Evolutionary conservation across 2,329 filamentous ascomycete species (phyloP).

Genomic region (Colletotrichum sp.): DNA sequence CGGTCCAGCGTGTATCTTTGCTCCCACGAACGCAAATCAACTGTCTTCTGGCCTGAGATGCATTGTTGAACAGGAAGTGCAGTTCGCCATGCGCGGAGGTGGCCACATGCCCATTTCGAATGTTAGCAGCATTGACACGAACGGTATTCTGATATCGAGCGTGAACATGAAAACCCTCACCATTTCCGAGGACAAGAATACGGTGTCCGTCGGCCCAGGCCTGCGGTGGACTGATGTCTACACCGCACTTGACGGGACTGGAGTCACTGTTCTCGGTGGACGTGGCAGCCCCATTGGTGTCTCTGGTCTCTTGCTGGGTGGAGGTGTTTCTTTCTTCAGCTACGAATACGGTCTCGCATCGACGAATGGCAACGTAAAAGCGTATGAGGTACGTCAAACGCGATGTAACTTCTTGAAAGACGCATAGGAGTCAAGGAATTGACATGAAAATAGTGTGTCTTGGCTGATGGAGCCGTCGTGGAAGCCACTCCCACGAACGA

Average conservation of each 20-base stretch:
- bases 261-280: constrained; percentile 39
- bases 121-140: not conserved
- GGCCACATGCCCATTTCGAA: constrained; percentile 12
- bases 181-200: constrained; percentile 26
- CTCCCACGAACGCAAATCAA: not conserved
- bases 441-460: not conserved
- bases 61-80: not conserved
- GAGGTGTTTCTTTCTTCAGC: constrained; percentile 30
- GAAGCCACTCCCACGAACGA: not conserved
- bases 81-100: constrained; percentile 8
- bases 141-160: constrained; percentile 4
- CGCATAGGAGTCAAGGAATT: accelerated
- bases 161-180: not conserved
- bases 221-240: constrained; percentile 44
- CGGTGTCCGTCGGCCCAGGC: constrained; percentile 38
- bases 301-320: constrained; percentile 40
- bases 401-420: not conserved
- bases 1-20: not conserved
- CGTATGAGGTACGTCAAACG: constrained; percentile 36
- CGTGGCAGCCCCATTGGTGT: constrained; percentile 41
- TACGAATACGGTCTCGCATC: constrained; percentile 29
- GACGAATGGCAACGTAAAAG: constrained; percentile 27
- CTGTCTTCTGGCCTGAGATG: not conserved
- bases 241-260: constrained; percentile 31
- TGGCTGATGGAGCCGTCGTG: not conserved